These are phyloP conservation scores for Polysphondylium violaceum DNA, from an alignment of 78 protist genomes.

Conservation along the genomic window DNA sequence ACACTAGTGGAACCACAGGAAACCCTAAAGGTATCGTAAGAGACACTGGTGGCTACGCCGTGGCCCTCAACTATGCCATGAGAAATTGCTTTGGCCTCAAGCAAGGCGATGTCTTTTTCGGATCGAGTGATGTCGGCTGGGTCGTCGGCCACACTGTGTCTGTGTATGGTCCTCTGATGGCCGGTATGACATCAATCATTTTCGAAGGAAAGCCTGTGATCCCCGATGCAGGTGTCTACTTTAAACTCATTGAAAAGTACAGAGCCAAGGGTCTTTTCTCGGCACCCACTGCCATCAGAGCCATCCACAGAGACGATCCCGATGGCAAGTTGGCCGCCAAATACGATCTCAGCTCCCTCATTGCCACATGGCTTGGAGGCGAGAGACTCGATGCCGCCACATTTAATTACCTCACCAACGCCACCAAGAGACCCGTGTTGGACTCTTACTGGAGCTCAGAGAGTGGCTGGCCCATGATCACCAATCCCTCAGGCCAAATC, in stretches of 20 bases:
- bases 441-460: slow-evolving; percentile 85
- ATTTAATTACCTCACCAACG: not conserved
- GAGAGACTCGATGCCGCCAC: slow-evolving; percentile 72
- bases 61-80: slow-evolving; percentile 62
- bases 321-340: slow-evolving; percentile 28
- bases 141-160: slow-evolving; percentile 74
- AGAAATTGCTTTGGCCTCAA: slow-evolving; percentile 51
- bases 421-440: slow-evolving; percentile 34
- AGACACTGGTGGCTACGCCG: slow-evolving; percentile 75
- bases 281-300: slow-evolving; percentile 87
- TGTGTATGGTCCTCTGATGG: slow-evolving; percentile 51
- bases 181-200: slow-evolving; percentile 71
- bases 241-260: slow-evolving; percentile 66
- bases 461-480: slow-evolving; percentile 69
- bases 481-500: slow-evolving; percentile 17
- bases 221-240: slow-evolving; percentile 82
- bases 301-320: slow-evolving; percentile 81
- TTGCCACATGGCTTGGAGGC: slow-evolving; percentile 73
- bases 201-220: slow-evolving; percentile 81
- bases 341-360: slow-evolving; percentile 36
- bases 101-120: slow-evolving; percentile 70
- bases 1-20: slow-evolving; percentile 95
- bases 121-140: slow-evolving; percentile 86
- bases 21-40: slow-evolving; percentile 72
- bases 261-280: slow-evolving; percentile 62